phyloP scores from a whole-genome alignment of 805 yeast genomes.

The Zygosaccharomyces bailii region DNA sequence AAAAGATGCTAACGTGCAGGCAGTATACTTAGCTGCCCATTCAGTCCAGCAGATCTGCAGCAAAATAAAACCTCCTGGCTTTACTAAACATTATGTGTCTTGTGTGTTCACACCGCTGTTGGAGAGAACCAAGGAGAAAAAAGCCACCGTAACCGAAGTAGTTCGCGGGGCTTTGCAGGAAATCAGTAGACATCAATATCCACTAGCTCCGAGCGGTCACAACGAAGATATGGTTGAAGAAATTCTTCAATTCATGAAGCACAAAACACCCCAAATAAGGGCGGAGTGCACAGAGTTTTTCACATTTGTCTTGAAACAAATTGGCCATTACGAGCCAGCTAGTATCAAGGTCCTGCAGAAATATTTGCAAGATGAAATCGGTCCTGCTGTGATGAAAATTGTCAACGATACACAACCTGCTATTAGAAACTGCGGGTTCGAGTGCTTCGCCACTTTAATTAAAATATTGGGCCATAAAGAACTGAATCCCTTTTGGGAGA shows the following conservation, averaged over 20 bases:
- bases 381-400: constrained; percentile 49
- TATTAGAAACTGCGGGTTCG: constrained; percentile 73
- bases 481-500: constrained; percentile 54
- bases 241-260: constrained; percentile 55
- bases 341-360: constrained; percentile 11
- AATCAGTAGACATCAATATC: constrained; percentile 51
- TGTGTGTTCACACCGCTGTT: constrained; percentile 58
- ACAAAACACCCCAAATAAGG: constrained; percentile 81
- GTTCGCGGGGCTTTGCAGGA: constrained; percentile 64
- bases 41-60: constrained; percentile 57
- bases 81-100: constrained; percentile 47
- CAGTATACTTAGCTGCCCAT: constrained; percentile 73
- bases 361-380: constrained; percentile 15
- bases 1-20: constrained; percentile 86
- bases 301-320: constrained; percentile 56
- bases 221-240: constrained; percentile 51
- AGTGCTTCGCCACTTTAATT: constrained; percentile 75
- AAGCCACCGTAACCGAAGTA: constrained; percentile 70
- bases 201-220: constrained; percentile 17
- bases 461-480: constrained; percentile 76
- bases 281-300: constrained; percentile 66
- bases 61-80: constrained; percentile 55
- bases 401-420: constrained; percentile 81
- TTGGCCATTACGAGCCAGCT: constrained; percentile 25
- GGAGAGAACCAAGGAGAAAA: constrained; percentile 87